A percentile compares a stretch with the other conserved stretches of the same genome.
phyloP scores from a whole-genome alignment of 805 yeast genomes.

The Limtongozyma cylindracea region DNA sequence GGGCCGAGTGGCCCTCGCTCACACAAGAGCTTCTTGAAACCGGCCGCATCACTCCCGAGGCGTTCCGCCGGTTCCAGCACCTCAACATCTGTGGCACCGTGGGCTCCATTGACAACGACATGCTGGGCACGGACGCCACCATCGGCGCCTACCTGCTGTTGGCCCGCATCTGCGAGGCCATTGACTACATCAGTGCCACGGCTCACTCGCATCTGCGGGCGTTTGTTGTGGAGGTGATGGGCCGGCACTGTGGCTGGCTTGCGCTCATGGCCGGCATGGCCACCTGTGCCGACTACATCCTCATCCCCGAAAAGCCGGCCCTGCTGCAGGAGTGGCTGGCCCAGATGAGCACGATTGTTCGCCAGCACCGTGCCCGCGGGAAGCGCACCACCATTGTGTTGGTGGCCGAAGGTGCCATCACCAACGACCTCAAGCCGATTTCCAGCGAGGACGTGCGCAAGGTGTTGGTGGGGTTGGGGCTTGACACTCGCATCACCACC shows the following conservation, averaged over 20 bases:
- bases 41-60: slow-evolving; percentile 17
- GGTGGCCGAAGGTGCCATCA: slow-evolving; percentile 72
- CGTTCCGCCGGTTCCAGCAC: slow-evolving; percentile 21
- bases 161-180: slow-evolving; percentile 47
- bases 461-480: slow-evolving; percentile 38
- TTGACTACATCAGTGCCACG: slow-evolving; percentile 67
- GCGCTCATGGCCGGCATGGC: slow-evolving; percentile 64
- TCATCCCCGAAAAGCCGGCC: slow-evolving; percentile 65
- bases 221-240: slow-evolving; percentile 72
- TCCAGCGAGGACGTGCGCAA: slow-evolving; percentile 38
- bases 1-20: slow-evolving; percentile 57
- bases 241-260: slow-evolving; percentile 78
- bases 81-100: slow-evolving; percentile 53
- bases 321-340: slow-evolving; percentile 35
- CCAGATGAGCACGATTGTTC: slow-evolving; percentile 35
- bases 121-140: slow-evolving; percentile 68
- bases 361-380: slow-evolving; percentile 43
- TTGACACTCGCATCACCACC: slow-evolving; percentile 58
- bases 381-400: slow-evolving; percentile 58
- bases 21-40: slow-evolving; percentile 24
- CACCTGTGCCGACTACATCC: slow-evolving; percentile 57
- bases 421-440: slow-evolving; percentile 40
- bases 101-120: slow-evolving; percentile 69
- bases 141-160: slow-evolving; percentile 64
- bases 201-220: slow-evolving; percentile 70